phyloP scores from a whole-genome alignment of 768 basidiomycete genomes.

The Daedaleopsis nitida region DNA sequence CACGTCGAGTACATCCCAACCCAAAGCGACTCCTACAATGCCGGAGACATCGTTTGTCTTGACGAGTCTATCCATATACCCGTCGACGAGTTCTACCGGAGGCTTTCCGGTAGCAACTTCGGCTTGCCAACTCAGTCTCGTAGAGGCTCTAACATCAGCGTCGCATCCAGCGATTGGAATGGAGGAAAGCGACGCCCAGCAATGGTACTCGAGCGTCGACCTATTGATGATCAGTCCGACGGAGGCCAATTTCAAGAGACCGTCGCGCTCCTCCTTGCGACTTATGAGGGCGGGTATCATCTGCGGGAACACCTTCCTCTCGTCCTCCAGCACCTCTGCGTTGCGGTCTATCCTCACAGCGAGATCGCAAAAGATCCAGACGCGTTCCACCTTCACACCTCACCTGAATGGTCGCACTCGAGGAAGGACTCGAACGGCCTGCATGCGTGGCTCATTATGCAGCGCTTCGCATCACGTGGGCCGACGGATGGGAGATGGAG shows the following conservation, averaged over 20 bases:
- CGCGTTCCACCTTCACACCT: neutral
- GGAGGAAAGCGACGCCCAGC: neutral
- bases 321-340: neutral
- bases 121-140: neutral
- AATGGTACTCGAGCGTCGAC: neutral
- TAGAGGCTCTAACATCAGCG: neutral
- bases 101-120: neutral
- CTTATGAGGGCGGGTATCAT: neutral
- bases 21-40: neutral
- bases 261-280: neutral
- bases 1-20: neutral
- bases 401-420: neutral
- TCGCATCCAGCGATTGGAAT: neutral
- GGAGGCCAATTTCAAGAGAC: neutral
- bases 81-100: neutral
- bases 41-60: neutral
- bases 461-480: neutral
- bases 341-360: neutral
- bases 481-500: neutral
- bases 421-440: neutral
- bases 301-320: neutral
- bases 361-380: neutral
- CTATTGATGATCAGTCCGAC: neutral
- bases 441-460: neutral
- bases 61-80: conserved; percentile 1